Conservation (phyloP, 768 basidiomycete genomes). For the Leccinum obscurum region DNA sequence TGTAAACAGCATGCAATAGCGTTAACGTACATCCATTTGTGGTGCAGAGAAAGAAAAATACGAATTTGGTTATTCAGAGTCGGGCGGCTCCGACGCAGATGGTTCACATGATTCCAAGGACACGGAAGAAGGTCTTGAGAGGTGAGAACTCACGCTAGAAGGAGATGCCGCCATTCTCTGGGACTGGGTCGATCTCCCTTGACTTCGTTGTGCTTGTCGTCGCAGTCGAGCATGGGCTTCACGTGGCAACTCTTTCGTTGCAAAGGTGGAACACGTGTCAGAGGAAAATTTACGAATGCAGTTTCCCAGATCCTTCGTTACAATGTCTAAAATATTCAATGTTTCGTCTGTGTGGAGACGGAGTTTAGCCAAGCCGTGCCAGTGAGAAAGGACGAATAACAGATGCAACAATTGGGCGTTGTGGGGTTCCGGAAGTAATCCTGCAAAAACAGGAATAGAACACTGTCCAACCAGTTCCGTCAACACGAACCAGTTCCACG, state of each 20-base stretch:
- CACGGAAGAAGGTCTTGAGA: too few relatives aligned
- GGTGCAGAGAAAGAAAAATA: too few relatives aligned
- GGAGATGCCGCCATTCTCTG: background rate
- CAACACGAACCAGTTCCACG: too few relatives aligned
- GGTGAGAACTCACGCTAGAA: too few relatives aligned
- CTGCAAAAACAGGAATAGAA: background rate
- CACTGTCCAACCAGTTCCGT: background rate
- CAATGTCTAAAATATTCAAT: background rate
- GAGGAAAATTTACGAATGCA: background rate
- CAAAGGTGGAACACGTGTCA: background rate
- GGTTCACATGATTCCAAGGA: too few relatives aligned
- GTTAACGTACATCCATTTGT: too few relatives aligned
- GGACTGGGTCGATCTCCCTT: background rate
- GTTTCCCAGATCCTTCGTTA: background rate
- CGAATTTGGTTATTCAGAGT: too few relatives aligned
- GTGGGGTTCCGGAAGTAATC: background rate
- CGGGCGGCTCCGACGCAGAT: too few relatives aligned
- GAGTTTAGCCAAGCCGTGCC: background rate
- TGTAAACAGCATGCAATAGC: background rate
- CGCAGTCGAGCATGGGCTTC: background rate
- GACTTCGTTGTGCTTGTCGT: background rate
- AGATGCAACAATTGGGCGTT: background rate
- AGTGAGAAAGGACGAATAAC: background rate
- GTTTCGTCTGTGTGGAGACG: background rate
- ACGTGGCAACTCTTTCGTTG: background rate